These are phyloP conservation scores for Dentipellis fragilis DNA, from an alignment of 768 basidiomycete genomes.

Conservation along the genomic window DNA sequence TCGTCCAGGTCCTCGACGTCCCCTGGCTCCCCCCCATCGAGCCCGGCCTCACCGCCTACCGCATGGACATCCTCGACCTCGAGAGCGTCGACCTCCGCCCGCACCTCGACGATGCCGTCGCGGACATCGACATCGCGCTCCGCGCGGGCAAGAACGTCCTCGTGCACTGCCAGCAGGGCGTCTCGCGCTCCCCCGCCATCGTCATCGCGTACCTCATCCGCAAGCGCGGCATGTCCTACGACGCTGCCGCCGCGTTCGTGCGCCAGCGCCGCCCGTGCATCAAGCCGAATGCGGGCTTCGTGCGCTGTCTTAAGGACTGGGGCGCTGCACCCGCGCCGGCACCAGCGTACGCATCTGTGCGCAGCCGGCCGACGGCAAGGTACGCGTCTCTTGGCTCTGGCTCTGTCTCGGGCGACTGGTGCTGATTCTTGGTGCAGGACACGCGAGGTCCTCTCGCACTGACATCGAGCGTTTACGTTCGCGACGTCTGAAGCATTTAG, in stretches of 20 bases:
- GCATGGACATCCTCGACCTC: slow-evolving; percentile 60
- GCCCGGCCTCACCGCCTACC: slow-evolving; percentile 34
- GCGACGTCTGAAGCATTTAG: too few species aligned
- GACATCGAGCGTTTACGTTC: too few species aligned
- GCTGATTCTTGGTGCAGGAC: neutral
- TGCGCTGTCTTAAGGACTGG: slow-evolving; percentile 21
- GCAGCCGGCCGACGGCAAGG: neutral
- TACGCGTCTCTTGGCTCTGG: neutral
- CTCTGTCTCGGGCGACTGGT: neutral
- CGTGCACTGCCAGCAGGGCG: slow-evolving; percentile 79
- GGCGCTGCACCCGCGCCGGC: neutral
- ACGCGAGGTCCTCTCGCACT: neutral
- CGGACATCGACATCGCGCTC: slow-evolving; percentile 56
- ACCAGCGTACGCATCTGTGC: too few species aligned
- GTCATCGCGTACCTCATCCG: slow-evolving; percentile 78
- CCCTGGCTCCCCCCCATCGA: slow-evolving; percentile 50
- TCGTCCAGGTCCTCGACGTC: slow-evolving; percentile 59
- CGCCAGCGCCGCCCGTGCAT: slow-evolving; percentile 60
- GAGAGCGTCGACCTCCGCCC: slow-evolving; percentile 51
- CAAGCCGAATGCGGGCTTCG: slow-evolving; percentile 73
- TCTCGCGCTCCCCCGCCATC: slow-evolving; percentile 69
- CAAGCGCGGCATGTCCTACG: slow-evolving; percentile 62
- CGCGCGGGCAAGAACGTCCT: slow-evolving; percentile 52
- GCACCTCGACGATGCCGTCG: slow-evolving; percentile 59
- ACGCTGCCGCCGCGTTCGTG: slow-evolving; percentile 49